A percentile compares a stretch with the other conserved stretches of the same genome.
These are phyloP conservation scores for Hyphodiscus sp. DNA, from an alignment of 2,329 filamentous ascomycete species.

Conservation along the genomic window DNA sequence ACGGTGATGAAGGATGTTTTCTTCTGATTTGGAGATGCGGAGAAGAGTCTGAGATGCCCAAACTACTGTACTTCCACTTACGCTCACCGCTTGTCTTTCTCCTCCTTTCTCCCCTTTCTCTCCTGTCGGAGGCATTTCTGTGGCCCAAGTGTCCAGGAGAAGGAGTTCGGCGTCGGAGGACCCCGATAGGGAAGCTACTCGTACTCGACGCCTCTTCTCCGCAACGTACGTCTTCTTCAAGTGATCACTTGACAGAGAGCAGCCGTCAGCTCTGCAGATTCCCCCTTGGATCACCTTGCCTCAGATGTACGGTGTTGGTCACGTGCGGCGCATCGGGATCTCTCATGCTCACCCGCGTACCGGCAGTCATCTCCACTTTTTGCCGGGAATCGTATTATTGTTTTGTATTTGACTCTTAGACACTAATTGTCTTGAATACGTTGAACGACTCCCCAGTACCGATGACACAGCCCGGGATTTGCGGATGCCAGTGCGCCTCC, in stretches of 20 bases:
- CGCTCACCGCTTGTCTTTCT: too few relatives aligned
- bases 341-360: neutral
- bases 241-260: neutral
- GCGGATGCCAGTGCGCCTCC: conserved; percentile 95
- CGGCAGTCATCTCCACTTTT: neutral
- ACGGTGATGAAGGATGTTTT: too few relatives aligned
- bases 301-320: neutral
- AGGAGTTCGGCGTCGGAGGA: neutral
- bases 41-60: neutral
- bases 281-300: neutral
- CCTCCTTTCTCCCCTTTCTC: too few relatives aligned
- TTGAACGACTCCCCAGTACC: conserved; percentile 87
- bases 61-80: neutral
- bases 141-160: neutral
- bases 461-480: conserved; percentile 85
- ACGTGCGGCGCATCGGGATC: too few relatives aligned
- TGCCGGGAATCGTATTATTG: neutral
- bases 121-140: neutral
- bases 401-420: conserved; percentile 38
- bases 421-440: conserved; percentile 77
- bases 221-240: too few relatives aligned
- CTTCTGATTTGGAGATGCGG: too few relatives aligned
- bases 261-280: neutral
- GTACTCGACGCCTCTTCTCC: too few relatives aligned
- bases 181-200: too few relatives aligned